A percentile compares a stretch with the other conserved stretches of the same genome.
Evolutionary conservation across 179 eudicot genomes (phyloP).

Genomic region (Dionaea muscipula): DNA sequence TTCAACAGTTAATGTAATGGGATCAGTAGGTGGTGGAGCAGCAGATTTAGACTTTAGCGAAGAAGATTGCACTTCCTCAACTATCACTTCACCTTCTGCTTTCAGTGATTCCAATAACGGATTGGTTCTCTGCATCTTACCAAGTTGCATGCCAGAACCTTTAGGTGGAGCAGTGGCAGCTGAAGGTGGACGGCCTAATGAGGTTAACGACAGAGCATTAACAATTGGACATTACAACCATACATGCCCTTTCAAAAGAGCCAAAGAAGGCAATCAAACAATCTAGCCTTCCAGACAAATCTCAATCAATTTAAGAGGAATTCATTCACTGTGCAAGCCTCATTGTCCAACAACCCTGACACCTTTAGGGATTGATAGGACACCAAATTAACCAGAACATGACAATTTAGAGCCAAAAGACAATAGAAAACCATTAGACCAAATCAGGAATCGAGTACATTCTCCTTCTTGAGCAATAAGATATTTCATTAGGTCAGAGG

Average conservation of each 20-base stretch:
- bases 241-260: background rate
- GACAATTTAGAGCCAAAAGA: too few species aligned
- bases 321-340: too few species aligned
- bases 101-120: conserved; percentile 89
- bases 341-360: too few species aligned
- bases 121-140: conserved; percentile 64
- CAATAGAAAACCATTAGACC: too few species aligned
- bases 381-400: too few species aligned
- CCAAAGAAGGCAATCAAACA: background rate
- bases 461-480: too few species aligned
- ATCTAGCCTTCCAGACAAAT: background rate
- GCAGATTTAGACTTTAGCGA: conserved; percentile 55
- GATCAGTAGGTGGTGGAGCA: conserved; percentile 84
- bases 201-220: conserved; percentile 11
- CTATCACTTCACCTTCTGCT: conserved; percentile 95
- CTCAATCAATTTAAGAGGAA: background rate
- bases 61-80: conserved; percentile 76
- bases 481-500: too few species aligned
- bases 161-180: conserved; percentile 85
- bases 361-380: too few species aligned
- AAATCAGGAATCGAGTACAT: too few species aligned
- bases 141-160: conserved; percentile 92
- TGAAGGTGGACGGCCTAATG: conserved; percentile 61
- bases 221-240: background rate
- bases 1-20: conserved; percentile 78